These are phyloP conservation scores for Alternaria solani DNA, from an alignment of 2,329 filamentous ascomycete genomes.

Conservation along the genomic window DNA sequence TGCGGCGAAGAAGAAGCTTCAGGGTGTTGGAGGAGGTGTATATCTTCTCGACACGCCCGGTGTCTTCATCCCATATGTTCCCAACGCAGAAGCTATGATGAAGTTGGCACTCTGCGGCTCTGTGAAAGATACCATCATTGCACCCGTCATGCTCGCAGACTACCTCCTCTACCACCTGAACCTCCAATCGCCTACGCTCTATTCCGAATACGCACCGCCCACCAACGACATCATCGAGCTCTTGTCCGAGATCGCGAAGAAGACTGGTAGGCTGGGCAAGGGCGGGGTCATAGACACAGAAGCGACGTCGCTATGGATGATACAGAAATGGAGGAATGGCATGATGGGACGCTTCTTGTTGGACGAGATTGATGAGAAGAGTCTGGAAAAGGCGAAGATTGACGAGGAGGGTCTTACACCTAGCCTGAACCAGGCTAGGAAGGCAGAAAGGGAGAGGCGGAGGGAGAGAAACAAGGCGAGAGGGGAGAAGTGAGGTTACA, in stretches of 20 bases:
- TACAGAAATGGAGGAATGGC: conserved; percentile 83
- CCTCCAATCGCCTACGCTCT: conserved; percentile 66
- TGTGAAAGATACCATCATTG: conserved; percentile 88
- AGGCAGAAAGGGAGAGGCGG: conserved; percentile 66
- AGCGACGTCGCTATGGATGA: conserved; percentile 77
- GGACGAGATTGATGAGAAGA: conserved; percentile 74
- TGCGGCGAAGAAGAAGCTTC: conserved; percentile 33
- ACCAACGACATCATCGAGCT: conserved; percentile 86
- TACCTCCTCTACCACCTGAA: conserved; percentile 91
- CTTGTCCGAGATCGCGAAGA: conserved; percentile 73
- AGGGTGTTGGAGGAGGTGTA: conserved; percentile 63
- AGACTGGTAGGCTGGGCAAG: conserved; percentile 77
- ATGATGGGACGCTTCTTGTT: conserved; percentile 78
- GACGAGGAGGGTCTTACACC: conserved; percentile 57
- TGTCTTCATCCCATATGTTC: conserved; percentile 92
- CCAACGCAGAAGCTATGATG: conserved; percentile 86
- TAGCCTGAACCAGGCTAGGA: conserved; percentile 75
- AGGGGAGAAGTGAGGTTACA: conserved; percentile 23
- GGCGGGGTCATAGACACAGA: conserved; percentile 76
- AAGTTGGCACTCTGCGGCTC: conserved; percentile 91
- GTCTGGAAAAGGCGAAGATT: conserved; percentile 61
- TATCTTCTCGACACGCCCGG: conserved; percentile 93
- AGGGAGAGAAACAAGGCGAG: conserved; percentile 38
- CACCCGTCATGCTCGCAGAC: conserved; percentile 80
- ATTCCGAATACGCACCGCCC: conserved; percentile 73